These are phyloP conservation scores for Sporothrix sp. DNA, from an alignment of 2,329 filamentous ascomycete species.

Conservation along the genomic window DNA sequence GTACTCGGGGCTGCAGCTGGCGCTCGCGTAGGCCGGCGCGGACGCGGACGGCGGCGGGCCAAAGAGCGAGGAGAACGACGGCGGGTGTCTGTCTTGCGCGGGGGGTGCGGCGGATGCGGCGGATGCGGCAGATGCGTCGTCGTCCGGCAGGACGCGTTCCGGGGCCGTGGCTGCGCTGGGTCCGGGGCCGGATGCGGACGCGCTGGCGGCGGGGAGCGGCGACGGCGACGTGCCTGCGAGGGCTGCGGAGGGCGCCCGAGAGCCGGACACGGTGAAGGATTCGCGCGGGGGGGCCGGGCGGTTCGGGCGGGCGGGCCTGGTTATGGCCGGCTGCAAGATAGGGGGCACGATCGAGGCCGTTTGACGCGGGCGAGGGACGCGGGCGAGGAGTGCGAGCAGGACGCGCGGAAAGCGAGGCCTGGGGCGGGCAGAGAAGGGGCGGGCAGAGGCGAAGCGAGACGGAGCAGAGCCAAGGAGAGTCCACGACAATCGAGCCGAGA, in stretches of 20 bases:
- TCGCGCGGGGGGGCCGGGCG: too few species aligned
- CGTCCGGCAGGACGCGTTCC: too few species aligned
- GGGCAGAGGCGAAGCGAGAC: background rate
- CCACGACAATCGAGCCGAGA: too few species aligned
- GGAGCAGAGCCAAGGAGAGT: background rate
- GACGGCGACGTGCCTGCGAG: conserved; percentile 10
- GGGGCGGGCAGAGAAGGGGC: background rate
- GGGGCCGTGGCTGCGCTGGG: background rate
- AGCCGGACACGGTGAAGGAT: conserved; percentile 16
- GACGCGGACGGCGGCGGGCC: conserved; percentile 27
- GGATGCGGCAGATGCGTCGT: too few species aligned
- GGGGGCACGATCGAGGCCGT: background rate
- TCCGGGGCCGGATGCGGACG: background rate
- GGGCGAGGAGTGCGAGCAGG: background rate
- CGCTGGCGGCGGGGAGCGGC: background rate
- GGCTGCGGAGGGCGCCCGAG: conserved; percentile 5
- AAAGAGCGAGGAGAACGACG: conserved; percentile 53
- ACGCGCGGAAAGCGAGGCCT: background rate
- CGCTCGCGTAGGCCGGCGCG: conserved; percentile 45
- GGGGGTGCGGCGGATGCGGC: background rate
- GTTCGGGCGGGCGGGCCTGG: too few species aligned
- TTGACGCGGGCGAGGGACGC: background rate
- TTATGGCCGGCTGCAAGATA: background rate
- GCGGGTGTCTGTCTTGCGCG: conserved; percentile 29
- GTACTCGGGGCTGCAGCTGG: conserved; percentile 17